Evolutionary conservation across 495 filamentous ascomycete species (phyloP), one percentile per base, ranked within the genome.

Genomic region (Cairneyella variabilis): DNA sequence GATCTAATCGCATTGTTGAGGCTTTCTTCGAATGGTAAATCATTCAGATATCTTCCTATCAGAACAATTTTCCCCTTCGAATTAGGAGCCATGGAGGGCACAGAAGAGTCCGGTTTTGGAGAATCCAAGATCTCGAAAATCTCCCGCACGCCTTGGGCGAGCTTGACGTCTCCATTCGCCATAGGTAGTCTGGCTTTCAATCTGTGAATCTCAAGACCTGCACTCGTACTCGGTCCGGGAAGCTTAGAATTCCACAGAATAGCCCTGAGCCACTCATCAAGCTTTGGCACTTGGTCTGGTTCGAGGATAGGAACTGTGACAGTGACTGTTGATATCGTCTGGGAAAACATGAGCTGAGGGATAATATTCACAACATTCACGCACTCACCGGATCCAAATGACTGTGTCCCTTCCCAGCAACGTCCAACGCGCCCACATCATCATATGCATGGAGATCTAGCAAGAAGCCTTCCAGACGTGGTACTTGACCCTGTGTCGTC

Each of bases 381-480:
- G n/a, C 55, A 37, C 77, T 62, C 67, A 90, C 89, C 48, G 89
- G 86, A 69, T 97, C 93, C 27, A 97, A 76, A 68, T 90, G 84
- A 62, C 85, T 86, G 62, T 90, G 83, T 0, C 86, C 86, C 65
- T 85, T 85, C 36, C 69, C 71, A 16, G 76, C 68, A 50, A 82
- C 78, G 57, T 90, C 83, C 26, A 93, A 64, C 40, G 73, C 77
- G 20, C 81, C 79, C 3, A 95, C 81, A 55, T 84, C 74, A 60
- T 97, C 89, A 64, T 97, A 98, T 1, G 93, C 95, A 68, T 96
- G 91, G 18, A 97, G 70, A 68, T 97, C 93, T 26, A 98, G 70
- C 3, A 98, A 69, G 51, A 92, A 77, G 9, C 88, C 90, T 54
- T 95, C 90, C 26, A 97, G 79, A 58, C 86, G 71, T 26, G 90